phyloP scores from a whole-genome alignment of 1,284 basidiomycete species.

The Mycena citricolor region DNA sequence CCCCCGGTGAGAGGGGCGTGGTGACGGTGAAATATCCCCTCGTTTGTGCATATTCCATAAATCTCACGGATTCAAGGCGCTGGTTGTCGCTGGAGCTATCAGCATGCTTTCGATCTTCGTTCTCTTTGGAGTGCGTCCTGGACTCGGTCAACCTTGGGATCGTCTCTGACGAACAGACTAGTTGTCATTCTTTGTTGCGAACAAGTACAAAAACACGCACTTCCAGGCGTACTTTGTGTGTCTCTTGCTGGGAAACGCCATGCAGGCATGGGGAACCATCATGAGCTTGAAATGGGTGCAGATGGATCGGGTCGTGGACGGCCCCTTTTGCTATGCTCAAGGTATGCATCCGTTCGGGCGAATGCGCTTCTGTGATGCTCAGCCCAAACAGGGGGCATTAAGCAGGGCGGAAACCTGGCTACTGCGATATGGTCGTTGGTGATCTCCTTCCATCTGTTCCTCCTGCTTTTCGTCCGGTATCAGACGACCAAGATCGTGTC shows the following conservation, averaged over 20 bases:
- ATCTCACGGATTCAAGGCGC: too few relatives aligned
- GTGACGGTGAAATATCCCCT: too few relatives aligned
- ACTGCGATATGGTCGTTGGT: constrained; percentile 16
- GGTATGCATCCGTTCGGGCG: neutral
- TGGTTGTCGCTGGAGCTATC: too few relatives aligned
- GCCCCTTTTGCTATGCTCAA: constrained; percentile 14
- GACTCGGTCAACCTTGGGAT: too few relatives aligned
- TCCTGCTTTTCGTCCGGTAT: constrained; percentile 20
- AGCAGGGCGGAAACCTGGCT: constrained; percentile 14
- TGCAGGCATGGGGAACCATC: constrained; percentile 18
- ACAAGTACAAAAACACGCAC: constrained; percentile 18
- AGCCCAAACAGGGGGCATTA: constrained; percentile 6
- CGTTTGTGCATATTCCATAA: too few relatives aligned
- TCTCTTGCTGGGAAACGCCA: constrained; percentile 18
- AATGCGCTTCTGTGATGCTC: too few relatives aligned
- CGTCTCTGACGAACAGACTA: too few relatives aligned
- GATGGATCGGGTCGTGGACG: constrained; percentile 6
- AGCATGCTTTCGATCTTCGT: too few relatives aligned
- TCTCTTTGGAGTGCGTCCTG: too few relatives aligned
- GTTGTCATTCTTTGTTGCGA: constrained; percentile 7
- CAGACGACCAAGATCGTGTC: constrained; percentile 12
- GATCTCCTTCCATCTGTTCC: constrained; percentile 22
- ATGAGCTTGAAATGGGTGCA: constrained; percentile 20
- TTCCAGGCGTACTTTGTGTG: constrained; percentile 19
- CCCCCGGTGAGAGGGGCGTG: too few relatives aligned